Evolutionary conservation across 78 protist species (phyloP), one percentile per base, ranked within the genome.

Genomic region (Pigoraptor vietnamica): DNA sequence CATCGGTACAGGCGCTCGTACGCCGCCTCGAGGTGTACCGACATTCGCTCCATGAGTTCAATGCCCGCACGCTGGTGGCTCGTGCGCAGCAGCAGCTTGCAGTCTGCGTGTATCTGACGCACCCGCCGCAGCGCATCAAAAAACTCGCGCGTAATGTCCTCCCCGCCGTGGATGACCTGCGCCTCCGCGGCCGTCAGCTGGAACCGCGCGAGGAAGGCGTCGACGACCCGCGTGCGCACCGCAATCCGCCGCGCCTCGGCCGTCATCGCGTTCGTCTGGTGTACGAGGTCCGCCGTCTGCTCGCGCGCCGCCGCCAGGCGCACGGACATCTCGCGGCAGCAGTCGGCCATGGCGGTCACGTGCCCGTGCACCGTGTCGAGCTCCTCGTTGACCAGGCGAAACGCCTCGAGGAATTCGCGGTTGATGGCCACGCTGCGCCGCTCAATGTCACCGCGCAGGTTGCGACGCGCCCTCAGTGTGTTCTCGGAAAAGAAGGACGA

Each of bases 31-130:
- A 48, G 88, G 6, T 84, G 93, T 79, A 84, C 23, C 1, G 39
- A 35, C 79, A 90, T 83, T 29, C 6, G 33, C 35, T 90, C 92
- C 92, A 90, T 90, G 0, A 90, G 23, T 23, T 90, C 92, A 23
- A 90, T 1, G 0, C 92, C 92, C 21, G 94, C 92, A 0, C 40
- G 86, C 89, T 93, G 91, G 37, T 89, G 92, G 40, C 56, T 90
- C 33, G 91, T 36, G 79, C 67, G 91, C 67, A 93, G 91, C 38
- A 93, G 91, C 10, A 82, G 38, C 48, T 39, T 35, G 92, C 94
- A 87, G 35, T 93, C 90, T 23, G 37, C 36, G 14, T 93, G 94
- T 0, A 93, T 89, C 37, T 56, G 87, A 0, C 39, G 48, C 25
- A 90, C 88, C 40, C 87, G 37, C 36, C 1, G 36, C 56, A 92